These are phyloP conservation scores for Oryza rufipogon DNA, from an alignment of 176 grass and related monocot genomes.

Conservation along the genomic window DNA sequence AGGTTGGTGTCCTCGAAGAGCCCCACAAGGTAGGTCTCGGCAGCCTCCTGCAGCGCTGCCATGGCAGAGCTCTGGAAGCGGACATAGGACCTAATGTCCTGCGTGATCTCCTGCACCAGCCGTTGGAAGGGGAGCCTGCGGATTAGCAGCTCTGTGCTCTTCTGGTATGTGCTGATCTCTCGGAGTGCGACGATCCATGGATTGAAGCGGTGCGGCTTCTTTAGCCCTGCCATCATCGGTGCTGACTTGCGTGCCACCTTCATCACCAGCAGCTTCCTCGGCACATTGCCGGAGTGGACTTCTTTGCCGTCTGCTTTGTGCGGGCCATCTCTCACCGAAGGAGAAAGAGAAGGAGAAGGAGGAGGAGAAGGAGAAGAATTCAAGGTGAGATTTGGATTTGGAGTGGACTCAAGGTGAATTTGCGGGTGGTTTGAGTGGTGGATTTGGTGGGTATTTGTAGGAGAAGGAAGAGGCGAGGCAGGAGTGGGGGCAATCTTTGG, in stretches of 20 bases:
- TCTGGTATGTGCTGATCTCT: conserved; percentile 92
- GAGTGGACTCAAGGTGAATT: not conserved
- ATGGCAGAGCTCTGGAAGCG: conserved; percentile 74
- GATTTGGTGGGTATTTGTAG: conserved; percentile 1
- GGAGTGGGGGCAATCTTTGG: not conserved
- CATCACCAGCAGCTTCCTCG: conserved; percentile 73
- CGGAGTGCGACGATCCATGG: conserved; percentile 66
- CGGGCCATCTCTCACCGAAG: conserved; percentile 48
- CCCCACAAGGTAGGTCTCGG: conserved; percentile 75
- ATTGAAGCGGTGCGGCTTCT: conserved; percentile 87
- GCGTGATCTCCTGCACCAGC: conserved; percentile 67
- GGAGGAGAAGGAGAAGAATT: not conserved
- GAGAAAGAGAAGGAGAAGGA: not conserved
- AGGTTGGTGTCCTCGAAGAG: conserved; percentile 92
- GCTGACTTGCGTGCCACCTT: conserved; percentile 83
- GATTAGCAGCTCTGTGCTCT: conserved; percentile 91
- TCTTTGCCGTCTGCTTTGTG: conserved; percentile 76
- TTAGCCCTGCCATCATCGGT: conserved; percentile 67
- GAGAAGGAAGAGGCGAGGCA: not conserved
- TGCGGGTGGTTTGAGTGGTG: accelerated
- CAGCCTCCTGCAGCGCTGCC: conserved; percentile 72
- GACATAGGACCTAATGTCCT: conserved; percentile 85
- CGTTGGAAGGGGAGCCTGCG: conserved; percentile 83
- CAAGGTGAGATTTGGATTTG: too few species aligned
- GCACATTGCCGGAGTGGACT: conserved; percentile 74